phyloP scores from a whole-genome alignment of 2,329 filamentous ascomycete species.

The Ophiostoma himal-ulmi region DNA sequence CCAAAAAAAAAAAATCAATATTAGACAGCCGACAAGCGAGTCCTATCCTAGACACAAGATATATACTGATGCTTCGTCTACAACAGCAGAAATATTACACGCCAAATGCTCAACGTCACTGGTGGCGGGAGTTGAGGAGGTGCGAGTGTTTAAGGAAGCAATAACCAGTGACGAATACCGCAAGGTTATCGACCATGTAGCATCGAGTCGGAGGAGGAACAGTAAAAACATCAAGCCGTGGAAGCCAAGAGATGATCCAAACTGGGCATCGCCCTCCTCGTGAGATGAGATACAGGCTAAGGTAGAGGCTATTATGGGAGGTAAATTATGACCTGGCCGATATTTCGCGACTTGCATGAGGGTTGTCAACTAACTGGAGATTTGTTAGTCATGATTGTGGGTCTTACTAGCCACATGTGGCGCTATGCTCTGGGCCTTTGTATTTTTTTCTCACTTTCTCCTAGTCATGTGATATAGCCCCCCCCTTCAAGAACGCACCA shows the following conservation, averaged over 20 bases:
- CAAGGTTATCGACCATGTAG: slow-evolving; percentile 48
- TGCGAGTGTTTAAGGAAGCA: slow-evolving; percentile 46
- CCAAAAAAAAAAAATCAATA: too few species aligned
- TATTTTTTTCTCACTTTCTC: slow-evolving; percentile 17
- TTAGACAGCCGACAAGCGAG: not conserved
- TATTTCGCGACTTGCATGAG: not conserved
- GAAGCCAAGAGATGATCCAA: slow-evolving; percentile 53
- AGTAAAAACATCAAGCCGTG: slow-evolving; percentile 54
- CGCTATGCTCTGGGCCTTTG: slow-evolving; percentile 3
- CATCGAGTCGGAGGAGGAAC: slow-evolving; percentile 49
- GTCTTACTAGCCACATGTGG: not conserved
- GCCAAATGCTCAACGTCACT: slow-evolving; percentile 45
- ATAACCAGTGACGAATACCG: slow-evolving; percentile 44
- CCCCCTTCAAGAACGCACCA: slow-evolving; percentile 25
- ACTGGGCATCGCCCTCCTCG: slow-evolving; percentile 43
- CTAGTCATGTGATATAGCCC: slow-evolving; percentile 24
- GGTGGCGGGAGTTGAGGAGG: slow-evolving; percentile 43
- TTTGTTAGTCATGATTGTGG: not conserved
- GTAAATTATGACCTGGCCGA: too few species aligned
- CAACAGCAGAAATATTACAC: slow-evolving; percentile 46
- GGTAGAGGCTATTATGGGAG: too few species aligned
- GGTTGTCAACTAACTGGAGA: not conserved
- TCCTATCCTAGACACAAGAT: not conserved
- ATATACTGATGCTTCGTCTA: not conserved
- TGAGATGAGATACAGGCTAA: not conserved